Evolutionary conservation across 352 stramenopile species (phyloP).

Genomic region (Phytopythium ostracodes): DNA sequence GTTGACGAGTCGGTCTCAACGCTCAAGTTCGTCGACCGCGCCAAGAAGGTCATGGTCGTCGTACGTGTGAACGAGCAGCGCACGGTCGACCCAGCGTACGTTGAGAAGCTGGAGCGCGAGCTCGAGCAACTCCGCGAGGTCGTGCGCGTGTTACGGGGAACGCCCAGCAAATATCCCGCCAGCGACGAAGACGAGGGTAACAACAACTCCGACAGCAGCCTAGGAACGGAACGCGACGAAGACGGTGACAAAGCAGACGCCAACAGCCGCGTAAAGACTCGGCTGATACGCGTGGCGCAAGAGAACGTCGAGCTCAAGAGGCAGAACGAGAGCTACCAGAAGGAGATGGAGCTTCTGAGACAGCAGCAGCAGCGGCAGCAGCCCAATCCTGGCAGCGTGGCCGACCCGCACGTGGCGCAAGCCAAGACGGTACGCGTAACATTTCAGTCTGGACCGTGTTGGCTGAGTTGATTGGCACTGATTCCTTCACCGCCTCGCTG

Average conservation of each 20-base stretch:
- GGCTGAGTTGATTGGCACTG: too few species aligned
- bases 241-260: constrained; percentile 19
- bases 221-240: constrained; percentile 15
- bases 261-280: constrained; percentile 18
- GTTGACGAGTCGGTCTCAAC: constrained; percentile 93
- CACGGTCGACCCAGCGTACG: constrained; percentile 83
- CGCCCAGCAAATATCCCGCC: constrained; percentile 4
- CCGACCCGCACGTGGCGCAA: constrained; percentile 23
- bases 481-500: too few species aligned
- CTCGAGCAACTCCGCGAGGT: constrained; percentile 72
- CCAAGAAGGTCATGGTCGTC: constrained; percentile 89
- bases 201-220: background rate
- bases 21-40: constrained; percentile 91
- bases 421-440: constrained; percentile 19
- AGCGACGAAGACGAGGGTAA: constrained; percentile 9
- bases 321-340: constrained; percentile 50
- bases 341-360: constrained; percentile 50
- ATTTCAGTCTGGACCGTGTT: background rate
- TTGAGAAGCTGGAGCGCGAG: constrained; percentile 86
- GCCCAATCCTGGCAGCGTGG: background rate
- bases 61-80: constrained; percentile 83
- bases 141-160: constrained; percentile 36
- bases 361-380: constrained; percentile 10
- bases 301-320: constrained; percentile 68
- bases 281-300: constrained; percentile 48